Evolutionary conservation across 345 rosid species (phyloP).

Genomic region (Bruguiera gymnorhiza): DNA sequence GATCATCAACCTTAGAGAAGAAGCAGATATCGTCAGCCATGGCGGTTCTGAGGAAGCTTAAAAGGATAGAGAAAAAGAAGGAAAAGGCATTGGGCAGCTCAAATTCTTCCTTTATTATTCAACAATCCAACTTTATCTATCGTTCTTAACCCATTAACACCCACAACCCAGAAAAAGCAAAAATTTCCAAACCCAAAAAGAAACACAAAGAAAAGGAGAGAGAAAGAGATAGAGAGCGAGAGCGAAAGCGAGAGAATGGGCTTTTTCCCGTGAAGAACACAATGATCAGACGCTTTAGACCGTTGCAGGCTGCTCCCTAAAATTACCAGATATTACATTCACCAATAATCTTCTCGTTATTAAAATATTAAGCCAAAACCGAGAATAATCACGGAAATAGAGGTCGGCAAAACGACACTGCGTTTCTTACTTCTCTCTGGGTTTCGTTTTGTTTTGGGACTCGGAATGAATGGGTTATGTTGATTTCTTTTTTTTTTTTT

Average conservation of each 20-base stretch:
- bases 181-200: no score
- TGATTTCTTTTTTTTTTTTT: no score
- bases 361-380: neutral
- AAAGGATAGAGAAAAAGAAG: conserved; percentile 24
- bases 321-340: conserved; percentile 17
- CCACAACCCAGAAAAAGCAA: neutral
- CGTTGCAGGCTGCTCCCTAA: conserved; percentile 19
- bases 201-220: neutral
- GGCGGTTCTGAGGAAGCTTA: conserved; percentile 34
- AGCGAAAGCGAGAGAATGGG: conserved; percentile 1
- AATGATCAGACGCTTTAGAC: conserved; percentile 36
- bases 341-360: neutral
- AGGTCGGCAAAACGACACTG: neutral
- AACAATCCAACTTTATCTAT: neutral
- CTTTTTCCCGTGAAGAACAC: conserved; percentile 28
- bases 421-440: neutral
- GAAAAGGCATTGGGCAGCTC: conserved; percentile 53
- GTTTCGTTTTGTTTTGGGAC: neutral
- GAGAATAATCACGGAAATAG: neutral
- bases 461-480: neutral
- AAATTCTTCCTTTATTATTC: neutral
- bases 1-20: conserved; percentile 58
- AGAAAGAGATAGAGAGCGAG: neutral
- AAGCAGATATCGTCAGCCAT: conserved; percentile 80
- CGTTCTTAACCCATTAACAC: neutral